phyloP scores from a whole-genome alignment of 495 filamentous ascomycete genomes.

The Neurospora sublineolata region DNA sequence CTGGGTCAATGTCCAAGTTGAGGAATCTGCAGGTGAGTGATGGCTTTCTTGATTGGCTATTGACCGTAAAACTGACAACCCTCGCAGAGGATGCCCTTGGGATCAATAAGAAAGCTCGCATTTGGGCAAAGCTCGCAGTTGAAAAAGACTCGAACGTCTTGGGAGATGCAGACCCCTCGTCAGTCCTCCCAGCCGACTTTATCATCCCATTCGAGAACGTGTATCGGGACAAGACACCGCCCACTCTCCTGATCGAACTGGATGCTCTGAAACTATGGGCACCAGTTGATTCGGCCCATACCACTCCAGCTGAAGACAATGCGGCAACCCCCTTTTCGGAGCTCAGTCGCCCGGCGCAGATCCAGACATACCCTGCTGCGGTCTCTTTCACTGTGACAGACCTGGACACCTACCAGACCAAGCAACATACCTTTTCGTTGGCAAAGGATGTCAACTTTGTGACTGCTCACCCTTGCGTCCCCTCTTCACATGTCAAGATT shows the following conservation, averaged over 20 bases:
- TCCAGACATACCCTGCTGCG: slow-evolving; percentile 39
- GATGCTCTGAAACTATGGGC: slow-evolving; percentile 30
- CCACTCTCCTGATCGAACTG: slow-evolving; percentile 30
- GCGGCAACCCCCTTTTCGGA: slow-evolving; percentile 22
- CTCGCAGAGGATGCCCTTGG: slow-evolving; percentile 27
- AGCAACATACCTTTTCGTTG: slow-evolving; percentile 36
- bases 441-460: slow-evolving; percentile 55
- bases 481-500: slow-evolving; percentile 40
- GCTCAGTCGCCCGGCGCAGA: slow-evolving; percentile 21
- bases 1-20: slow-evolving; percentile 51
- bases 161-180: slow-evolving; percentile 35
- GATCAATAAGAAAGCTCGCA: slow-evolving; percentile 33
- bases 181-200: slow-evolving; percentile 46
- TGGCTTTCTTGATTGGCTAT: background rate
- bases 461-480: slow-evolving; percentile 52
- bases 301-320: slow-evolving; percentile 25
- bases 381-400: slow-evolving; percentile 40
- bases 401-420: slow-evolving; percentile 23
- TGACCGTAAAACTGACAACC: slow-evolving; percentile 1
- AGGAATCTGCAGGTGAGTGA: slow-evolving; percentile 37
- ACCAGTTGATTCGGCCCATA: slow-evolving; percentile 22
- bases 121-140: slow-evolving; percentile 36
- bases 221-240: slow-evolving; percentile 30
- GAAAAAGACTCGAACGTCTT: slow-evolving; percentile 42
- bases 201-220: slow-evolving; percentile 41